Base-by-base conservation (phyloP, 2,329 filamentous ascomycete species). In the Falciphora oryzae region DNA sequence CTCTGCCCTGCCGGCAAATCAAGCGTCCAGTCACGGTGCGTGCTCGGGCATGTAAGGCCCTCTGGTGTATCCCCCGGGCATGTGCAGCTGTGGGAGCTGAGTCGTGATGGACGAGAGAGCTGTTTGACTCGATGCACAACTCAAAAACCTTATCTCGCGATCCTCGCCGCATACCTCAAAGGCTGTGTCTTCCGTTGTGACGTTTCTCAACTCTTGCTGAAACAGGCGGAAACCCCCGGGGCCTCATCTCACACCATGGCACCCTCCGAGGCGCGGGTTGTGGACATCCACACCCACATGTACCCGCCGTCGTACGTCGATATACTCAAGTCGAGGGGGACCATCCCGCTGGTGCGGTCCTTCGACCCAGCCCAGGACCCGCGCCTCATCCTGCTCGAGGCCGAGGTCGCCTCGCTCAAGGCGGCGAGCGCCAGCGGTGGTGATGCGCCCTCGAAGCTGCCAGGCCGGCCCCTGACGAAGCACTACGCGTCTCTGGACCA, bases 401-500 rank as follows among this genome's bases (percentile, higher is more conserved):
- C 80, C 28, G 81, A 83, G 70, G 75, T 78, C 61, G 76, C 79
- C 32, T 63, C 78, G 4, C 73, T 83, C 27, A 75, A 81, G n/a
- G 77, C 78, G 62, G 79, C 86, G 29, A 35, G 53, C 18, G 27
- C 29, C 2, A 78, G 80, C 63, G 79, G 85, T 2, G 77, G 80
- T 58, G 80, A 84, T 69, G 82, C 87, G 73, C 76, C 82, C 29
- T 74, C 80, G 27, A 85, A 82, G 59, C 83, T 86, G 11, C 88
- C 91, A 3, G 93, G 93, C 53, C 87, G 93, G 4, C 93, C 93
- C 4, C 86, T 97, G 58, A 94, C 92, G 28, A 81, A 86, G 0
- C 91, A 93, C 71, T 97, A 94, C 80, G 91, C 89, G 67, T 91
- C 92, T 59, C 88, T 96, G 65, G 78, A 81, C 22, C 83, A 91